Evolutionary conservation across 345 rosid species (phyloP).

Genomic region (Pugionium cornutum): DNA sequence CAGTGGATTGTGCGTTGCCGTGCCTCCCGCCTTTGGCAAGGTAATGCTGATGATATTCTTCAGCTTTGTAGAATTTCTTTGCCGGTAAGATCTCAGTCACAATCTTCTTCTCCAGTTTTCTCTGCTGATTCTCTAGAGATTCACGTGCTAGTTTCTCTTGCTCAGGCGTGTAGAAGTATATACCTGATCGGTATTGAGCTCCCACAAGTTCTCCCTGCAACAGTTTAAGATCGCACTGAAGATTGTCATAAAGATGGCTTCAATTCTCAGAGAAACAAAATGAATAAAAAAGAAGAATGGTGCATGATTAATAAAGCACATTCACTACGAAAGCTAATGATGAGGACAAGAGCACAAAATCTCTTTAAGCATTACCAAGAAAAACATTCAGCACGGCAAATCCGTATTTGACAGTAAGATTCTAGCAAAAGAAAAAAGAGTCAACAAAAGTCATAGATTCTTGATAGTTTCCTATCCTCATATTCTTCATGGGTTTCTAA

Average conservation of each 20-base stretch:
- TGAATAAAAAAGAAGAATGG: too few relatives aligned
- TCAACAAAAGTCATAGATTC: not conserved
- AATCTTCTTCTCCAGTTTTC: constrained; percentile 57
- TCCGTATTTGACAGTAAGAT: not conserved
- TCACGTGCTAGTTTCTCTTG: constrained; percentile 77
- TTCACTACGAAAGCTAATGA: too few relatives aligned
- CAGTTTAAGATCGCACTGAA: not conserved
- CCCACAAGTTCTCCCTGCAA: constrained; percentile 79
- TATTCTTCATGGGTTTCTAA: not conserved
- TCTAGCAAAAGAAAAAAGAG: not conserved
- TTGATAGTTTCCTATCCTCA: not conserved
- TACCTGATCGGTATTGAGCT: constrained; percentile 86
- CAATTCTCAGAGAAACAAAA: too few relatives aligned
- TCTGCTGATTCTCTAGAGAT: constrained; percentile 63
- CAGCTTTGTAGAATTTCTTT: constrained; percentile 86
- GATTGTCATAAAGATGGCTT: not conserved
- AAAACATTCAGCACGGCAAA: not conserved
- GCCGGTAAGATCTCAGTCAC: constrained; percentile 89
- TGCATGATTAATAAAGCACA: too few relatives aligned
- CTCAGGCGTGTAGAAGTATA: constrained; percentile 69
- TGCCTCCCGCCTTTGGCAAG: constrained; percentile 85
- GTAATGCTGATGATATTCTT: constrained; percentile 89
- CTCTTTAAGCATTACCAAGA: not conserved
- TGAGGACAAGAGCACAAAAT: not conserved
- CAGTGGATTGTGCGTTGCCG: constrained; percentile 72